Evolutionary conservation across 73 alveolate genomes (phyloP).

Genomic region (Tetrahymena malaccensis): DNA sequence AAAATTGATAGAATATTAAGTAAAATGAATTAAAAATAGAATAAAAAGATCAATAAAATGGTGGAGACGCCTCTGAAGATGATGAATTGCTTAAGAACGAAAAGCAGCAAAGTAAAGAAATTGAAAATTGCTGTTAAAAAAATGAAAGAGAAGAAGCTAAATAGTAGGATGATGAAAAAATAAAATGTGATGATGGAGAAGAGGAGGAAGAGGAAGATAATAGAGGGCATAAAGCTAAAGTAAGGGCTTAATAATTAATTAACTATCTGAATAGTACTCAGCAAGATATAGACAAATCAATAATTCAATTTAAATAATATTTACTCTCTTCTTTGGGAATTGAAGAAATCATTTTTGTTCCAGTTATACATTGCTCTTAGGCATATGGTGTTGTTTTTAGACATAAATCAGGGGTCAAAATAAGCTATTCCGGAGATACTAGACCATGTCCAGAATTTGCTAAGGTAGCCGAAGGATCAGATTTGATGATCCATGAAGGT

Average conservation of each 20-base stretch:
- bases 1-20: neutral
- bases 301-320: neutral
- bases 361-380: slow-evolving; percentile 88
- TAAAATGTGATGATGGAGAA: neutral
- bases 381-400: slow-evolving; percentile 77
- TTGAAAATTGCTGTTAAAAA: neutral
- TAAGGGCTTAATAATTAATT: neutral
- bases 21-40: neutral
- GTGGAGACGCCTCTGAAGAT: neutral
- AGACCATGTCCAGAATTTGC: slow-evolving; percentile 78
- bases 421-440: slow-evolving; percentile 93
- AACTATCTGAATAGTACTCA: neutral
- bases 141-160: neutral
- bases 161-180: neutral
- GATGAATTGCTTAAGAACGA: neutral
- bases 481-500: slow-evolving; percentile 95
- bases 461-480: slow-evolving; percentile 71
- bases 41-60: no score
- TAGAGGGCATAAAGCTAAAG: neutral
- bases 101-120: neutral
- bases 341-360: slow-evolving; percentile 32
- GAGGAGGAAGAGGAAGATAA: neutral
- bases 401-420: slow-evolving; percentile 53
- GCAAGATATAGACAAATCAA: neutral
- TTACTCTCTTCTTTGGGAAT: neutral